Conservation (phyloP, 2,329 filamentous ascomycete genomes). For the Aspergillus sp. region DNA sequence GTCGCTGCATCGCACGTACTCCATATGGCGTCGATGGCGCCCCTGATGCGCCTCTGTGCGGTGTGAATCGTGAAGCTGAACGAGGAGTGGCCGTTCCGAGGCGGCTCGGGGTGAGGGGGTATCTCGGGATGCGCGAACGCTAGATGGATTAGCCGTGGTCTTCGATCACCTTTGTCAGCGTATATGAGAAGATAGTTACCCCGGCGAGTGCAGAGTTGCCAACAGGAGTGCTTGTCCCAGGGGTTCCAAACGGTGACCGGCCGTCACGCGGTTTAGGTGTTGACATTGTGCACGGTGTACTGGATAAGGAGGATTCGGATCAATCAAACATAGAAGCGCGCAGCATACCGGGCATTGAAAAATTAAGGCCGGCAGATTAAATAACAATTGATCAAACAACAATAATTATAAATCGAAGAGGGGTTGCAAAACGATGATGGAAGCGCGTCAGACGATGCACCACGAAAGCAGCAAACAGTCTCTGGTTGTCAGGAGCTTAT, state of each 20-base stretch:
- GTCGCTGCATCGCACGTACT: conserved; percentile 48
- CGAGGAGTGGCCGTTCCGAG: conserved; percentile 25
- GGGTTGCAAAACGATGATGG: background rate
- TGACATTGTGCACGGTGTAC: conserved; percentile 15
- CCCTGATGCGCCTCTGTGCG: conserved; percentile 22
- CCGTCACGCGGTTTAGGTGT: conserved; percentile 24
- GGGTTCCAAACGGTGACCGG: conserved; percentile 18
- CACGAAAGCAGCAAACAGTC: conserved; percentile 1
- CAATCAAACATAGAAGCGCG: conserved; percentile 7
- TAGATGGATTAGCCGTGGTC: conserved; percentile 6
- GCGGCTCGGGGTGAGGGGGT: conserved; percentile 32
- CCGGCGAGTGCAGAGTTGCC: conserved; percentile 23
- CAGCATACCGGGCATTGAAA: too few species aligned
- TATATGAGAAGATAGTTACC: background rate
- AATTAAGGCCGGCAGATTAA: too few species aligned
- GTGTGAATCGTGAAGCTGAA: conserved; percentile 28
- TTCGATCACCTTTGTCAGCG: background rate
- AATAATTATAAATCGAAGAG: too few species aligned
- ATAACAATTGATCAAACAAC: too few species aligned
- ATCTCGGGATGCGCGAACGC: conserved; percentile 30
- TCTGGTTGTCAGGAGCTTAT: conserved; percentile 21
- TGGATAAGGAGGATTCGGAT: conserved; percentile 10
- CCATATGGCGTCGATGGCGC: conserved; percentile 51
- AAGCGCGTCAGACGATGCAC: background rate
- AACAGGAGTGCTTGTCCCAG: conserved; percentile 18